Conservation (phyloP, 768 basidiomycete species). For the Termitomyces sp. region DNA sequence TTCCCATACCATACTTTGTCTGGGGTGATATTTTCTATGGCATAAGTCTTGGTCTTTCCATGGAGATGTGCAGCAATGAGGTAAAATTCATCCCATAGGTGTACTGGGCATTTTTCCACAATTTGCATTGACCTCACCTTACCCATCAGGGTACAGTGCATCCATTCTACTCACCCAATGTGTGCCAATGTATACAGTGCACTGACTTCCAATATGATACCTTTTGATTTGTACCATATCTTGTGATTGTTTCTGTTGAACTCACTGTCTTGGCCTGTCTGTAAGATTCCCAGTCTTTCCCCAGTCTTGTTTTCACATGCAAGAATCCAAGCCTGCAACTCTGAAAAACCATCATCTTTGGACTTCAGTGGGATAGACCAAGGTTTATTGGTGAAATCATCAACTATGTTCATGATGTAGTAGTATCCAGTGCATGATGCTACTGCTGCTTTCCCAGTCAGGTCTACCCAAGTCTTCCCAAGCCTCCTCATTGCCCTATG, state of each 20-base stretch:
- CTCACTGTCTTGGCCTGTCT: not conserved
- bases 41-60: slow-evolving; percentile 1
- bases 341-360: not conserved
- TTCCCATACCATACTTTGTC: slow-evolving; percentile 19
- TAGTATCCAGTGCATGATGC: not conserved
- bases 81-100: not conserved
- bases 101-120: slow-evolving; percentile 14
- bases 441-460: not conserved
- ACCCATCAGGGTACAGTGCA: slow-evolving; percentile 27
- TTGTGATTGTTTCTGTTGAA: not conserved
- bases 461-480: too few relatives aligned
- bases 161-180: slow-evolving; percentile 24
- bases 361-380: not conserved
- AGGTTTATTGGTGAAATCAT: not conserved
- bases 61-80: not conserved
- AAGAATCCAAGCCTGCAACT: slow-evolving; percentile 26
- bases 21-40: slow-evolving; percentile 14
- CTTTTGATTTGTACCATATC: slow-evolving; percentile 3
- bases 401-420: not conserved
- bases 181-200: slow-evolving; percentile 4
- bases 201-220: not conserved
- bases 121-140: slow-evolving; percentile 24
- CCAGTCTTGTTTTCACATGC: slow-evolving; percentile 21
- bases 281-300: slow-evolving; percentile 10
- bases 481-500: too few relatives aligned